Percentiles rank a stretch among this genome's conserved stretches.
Evolutionary conservation across 2,329 filamentous ascomycete species (phyloP).

Genomic region (Penicillium glabrum): DNA sequence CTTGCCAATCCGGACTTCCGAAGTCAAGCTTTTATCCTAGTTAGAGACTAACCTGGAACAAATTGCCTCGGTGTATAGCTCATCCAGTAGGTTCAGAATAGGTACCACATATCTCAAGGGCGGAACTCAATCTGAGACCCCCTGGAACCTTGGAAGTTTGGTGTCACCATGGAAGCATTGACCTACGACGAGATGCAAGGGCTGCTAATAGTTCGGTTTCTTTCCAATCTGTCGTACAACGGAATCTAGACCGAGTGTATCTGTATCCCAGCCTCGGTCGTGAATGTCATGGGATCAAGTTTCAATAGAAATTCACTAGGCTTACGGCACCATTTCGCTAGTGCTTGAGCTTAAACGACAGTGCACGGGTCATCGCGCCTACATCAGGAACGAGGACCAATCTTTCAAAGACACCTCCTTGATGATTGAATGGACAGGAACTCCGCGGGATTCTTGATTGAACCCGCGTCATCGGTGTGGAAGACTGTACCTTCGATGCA

Average conservation of each 20-base stretch:
- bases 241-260: not conserved
- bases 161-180: not conserved
- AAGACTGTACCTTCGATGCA: conserved; percentile 9
- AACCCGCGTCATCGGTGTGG: conserved; percentile 8
- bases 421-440: not conserved
- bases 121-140: not conserved
- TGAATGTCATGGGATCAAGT: not conserved
- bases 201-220: not conserved
- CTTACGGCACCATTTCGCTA: not conserved
- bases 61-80: not conserved
- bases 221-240: not conserved
- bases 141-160: not conserved
- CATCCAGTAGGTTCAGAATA: not conserved
- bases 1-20: not conserved
- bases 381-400: not conserved
- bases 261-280: not conserved
- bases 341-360: conserved; percentile 16
- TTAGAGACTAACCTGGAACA: not conserved
- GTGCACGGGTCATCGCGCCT: conserved; percentile 15
- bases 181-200: conserved; percentile 3
- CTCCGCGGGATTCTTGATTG: not conserved
- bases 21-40: conserved; percentile 1
- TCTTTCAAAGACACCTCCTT: not conserved
- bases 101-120: not conserved
- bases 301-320: not conserved